Evolutionary conservation across 2,329 filamentous ascomycete genomes (phyloP).

Genomic region (Kalaharituber pfeilii): DNA sequence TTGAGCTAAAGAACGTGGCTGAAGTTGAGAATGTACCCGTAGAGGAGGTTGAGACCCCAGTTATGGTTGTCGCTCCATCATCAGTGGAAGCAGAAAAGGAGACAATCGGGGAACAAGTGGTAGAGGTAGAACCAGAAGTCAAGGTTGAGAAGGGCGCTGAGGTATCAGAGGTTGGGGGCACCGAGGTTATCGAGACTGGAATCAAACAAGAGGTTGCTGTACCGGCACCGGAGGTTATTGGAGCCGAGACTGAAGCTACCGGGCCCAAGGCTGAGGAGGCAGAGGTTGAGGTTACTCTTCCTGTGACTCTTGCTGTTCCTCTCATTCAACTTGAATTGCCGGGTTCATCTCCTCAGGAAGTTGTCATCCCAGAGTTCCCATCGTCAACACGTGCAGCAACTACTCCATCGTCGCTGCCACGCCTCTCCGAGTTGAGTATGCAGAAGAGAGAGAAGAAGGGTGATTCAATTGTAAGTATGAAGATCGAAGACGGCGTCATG

Average conservation of each 20-base stretch:
- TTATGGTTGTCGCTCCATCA: neutral
- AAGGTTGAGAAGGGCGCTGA: too few species aligned
- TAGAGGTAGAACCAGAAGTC: too few species aligned
- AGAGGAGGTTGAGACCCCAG: neutral
- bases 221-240: too few species aligned
- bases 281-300: neutral
- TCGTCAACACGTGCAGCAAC: neutral
- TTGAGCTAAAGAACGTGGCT: too few species aligned
- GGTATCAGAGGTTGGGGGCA: too few species aligned
- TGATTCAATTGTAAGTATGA: slow-evolving; percentile 1
- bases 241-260: too few species aligned
- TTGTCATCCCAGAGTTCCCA: neutral
- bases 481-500: neutral
- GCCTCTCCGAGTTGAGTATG: neutral
- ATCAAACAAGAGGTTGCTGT: too few species aligned
- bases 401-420: neutral
- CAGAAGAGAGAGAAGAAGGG: neutral
- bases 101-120: too few species aligned
- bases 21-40: neutral
- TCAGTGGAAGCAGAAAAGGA: too few species aligned
- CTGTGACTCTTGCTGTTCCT: neutral
- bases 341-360: neutral
- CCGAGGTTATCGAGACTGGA: neutral
- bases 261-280: too few species aligned
- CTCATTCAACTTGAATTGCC: neutral